phyloP scores from a whole-genome alignment of 1,139 yeast species.

The Kurtzmaniella natalensis region DNA sequence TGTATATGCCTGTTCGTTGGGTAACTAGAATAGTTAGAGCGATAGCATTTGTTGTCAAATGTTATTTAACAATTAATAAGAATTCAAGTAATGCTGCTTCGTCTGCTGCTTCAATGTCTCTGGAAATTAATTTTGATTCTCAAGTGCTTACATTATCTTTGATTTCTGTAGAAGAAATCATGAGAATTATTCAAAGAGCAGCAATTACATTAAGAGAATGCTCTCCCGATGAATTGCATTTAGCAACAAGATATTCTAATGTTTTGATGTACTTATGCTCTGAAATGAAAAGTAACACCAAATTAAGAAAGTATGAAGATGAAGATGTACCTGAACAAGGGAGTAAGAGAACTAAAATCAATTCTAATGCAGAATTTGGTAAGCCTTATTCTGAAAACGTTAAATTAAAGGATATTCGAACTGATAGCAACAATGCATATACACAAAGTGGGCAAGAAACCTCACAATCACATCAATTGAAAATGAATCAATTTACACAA shows the following conservation, averaged over 20 bases:
- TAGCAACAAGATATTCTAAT: constrained; percentile 77
- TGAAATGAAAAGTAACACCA: constrained; percentile 54
- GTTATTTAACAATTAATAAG: constrained; percentile 57
- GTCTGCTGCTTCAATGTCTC: constrained; percentile 16
- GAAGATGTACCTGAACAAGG: neutral
- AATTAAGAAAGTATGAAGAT: constrained; percentile 7
- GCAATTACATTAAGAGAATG: constrained; percentile 77
- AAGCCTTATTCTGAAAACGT: neutral
- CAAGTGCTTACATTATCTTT: constrained; percentile 58
- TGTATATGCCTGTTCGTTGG: constrained; percentile 90
- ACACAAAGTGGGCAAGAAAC: neutral
- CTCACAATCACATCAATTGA: neutral
- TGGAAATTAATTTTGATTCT: constrained; percentile 38
- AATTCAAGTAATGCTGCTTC: constrained; percentile 12
- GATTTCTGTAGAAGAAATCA: constrained; percentile 67
- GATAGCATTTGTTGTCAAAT: constrained; percentile 84
- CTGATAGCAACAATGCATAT: neutral
- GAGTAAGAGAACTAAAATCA: constrained; percentile 4
- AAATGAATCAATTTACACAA: neutral
- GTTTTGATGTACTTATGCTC: constrained; percentile 74
- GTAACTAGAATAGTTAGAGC: constrained; percentile 84
- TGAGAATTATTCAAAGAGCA: constrained; percentile 63
- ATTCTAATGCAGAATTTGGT: neutral
- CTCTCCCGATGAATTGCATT: constrained; percentile 84
- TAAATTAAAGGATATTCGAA: neutral